These are phyloP conservation scores for Colletotrichum sp. DNA, from an alignment of 2,329 filamentous ascomycete genomes.

Conservation along the genomic window DNA sequence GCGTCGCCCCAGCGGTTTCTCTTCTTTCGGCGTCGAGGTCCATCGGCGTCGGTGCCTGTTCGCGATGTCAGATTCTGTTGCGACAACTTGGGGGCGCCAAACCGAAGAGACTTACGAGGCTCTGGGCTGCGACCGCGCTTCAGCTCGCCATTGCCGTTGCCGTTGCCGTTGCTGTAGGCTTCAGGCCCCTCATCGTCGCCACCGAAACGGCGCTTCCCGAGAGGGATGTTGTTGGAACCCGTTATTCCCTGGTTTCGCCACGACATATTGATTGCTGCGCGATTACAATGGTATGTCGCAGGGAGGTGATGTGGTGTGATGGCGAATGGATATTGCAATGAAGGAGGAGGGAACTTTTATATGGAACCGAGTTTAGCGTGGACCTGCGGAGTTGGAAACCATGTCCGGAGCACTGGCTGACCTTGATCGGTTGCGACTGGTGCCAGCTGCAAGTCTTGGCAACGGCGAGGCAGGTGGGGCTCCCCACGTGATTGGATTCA, in stretches of 20 bases:
- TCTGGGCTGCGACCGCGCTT: conserved; percentile 96
- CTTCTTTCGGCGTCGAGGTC: conserved; percentile 91
- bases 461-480: background rate
- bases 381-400: conserved; percentile 5
- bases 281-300: background rate
- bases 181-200: conserved; percentile 57
- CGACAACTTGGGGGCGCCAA: background rate
- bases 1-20: conserved; percentile 98
- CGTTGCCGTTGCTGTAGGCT: conserved; percentile 31
- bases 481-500: background rate
- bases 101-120: conserved; percentile 60
- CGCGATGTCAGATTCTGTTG: conserved; percentile 31
- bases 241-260: conserved; percentile 85
- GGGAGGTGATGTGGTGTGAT: conserved; percentile 1
- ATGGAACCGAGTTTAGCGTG: background rate
- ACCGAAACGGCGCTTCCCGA: conserved; percentile 85
- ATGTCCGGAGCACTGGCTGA: background rate
- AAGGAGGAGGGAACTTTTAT: conserved; percentile 11
- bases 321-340: background rate
- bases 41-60: conserved; percentile 65
- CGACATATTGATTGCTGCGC: conserved; percentile 52
- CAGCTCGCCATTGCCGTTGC: conserved; percentile 48
- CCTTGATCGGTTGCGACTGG: background rate
- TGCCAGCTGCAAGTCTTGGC: background rate
- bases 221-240: conserved; percentile 96